A percentile compares a stretch with the other conserved stretches of the same genome.
Conservation (phyloP, 2,329 filamentous ascomycete species). For the Paecilomyces formosus region DNA sequence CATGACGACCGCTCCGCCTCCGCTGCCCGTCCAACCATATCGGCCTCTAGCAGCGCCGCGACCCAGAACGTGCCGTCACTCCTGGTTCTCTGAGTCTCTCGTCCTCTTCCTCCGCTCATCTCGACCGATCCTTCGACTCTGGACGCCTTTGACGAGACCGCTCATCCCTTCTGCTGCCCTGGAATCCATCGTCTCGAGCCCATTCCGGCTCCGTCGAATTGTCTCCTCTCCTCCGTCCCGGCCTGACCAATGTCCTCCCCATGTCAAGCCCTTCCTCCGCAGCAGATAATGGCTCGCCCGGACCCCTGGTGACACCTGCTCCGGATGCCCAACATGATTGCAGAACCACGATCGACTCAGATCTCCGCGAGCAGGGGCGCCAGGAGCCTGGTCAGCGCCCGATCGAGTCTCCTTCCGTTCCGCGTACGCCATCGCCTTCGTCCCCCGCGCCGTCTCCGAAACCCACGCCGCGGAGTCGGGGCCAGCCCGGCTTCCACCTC, state of each 20-base stretch:
- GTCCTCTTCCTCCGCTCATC: not conserved
- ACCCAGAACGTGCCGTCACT: not conserved
- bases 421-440: not conserved
- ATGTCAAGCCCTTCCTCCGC: conserved; percentile 43
- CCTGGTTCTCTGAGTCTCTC: not conserved
- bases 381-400: conserved; percentile 22
- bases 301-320: conserved; percentile 40
- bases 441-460: not conserved
- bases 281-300: conserved; percentile 32
- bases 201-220: not conserved
- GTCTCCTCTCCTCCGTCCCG: conserved; percentile 12
- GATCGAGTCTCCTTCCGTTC: not conserved
- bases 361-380: conserved; percentile 26
- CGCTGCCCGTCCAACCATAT: not conserved
- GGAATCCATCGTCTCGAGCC: not conserved
- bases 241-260: conserved; percentile 43
- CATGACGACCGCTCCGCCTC: not conserved
- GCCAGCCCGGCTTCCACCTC: conserved; percentile 4
- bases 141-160: not conserved
- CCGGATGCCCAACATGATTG: conserved; percentile 31
- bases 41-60: not conserved
- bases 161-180: not conserved
- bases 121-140: not conserved
- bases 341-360: conserved; percentile 17
- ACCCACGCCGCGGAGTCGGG: not conserved